Evolutionary conservation across 2,329 filamentous ascomycete species (phyloP).

Genomic region (Exserohilum turcica): DNA sequence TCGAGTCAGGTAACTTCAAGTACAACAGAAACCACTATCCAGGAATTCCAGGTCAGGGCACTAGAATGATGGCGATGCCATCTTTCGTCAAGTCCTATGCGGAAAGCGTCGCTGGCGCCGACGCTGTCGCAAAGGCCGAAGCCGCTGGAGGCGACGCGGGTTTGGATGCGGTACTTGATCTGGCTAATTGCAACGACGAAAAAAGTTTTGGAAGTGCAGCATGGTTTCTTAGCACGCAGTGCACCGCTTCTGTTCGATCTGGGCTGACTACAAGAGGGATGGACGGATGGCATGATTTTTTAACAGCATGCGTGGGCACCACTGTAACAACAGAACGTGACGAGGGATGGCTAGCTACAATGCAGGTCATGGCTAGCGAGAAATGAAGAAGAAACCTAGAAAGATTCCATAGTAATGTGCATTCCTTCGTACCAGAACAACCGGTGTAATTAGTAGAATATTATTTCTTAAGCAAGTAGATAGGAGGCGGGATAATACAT

Average conservation of each 20-base stretch:
- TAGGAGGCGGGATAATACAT: too few relatives aligned
- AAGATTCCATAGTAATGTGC: too few relatives aligned
- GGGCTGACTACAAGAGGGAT: slow-evolving; percentile 54
- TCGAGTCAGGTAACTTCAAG: slow-evolving; percentile 71
- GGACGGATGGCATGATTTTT: slow-evolving; percentile 59
- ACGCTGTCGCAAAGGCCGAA: slow-evolving; percentile 38
- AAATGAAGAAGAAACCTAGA: too few relatives aligned
- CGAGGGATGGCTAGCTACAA: slow-evolving; percentile 53
- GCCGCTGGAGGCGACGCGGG: slow-evolving; percentile 42
- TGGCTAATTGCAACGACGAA: slow-evolving; percentile 55
- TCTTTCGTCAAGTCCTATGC: slow-evolving; percentile 63
- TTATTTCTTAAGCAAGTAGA: too few relatives aligned
- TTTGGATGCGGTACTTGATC: slow-evolving; percentile 52
- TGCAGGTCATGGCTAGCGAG: neutral
- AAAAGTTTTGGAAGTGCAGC: slow-evolving; percentile 63
- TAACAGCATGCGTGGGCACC: slow-evolving; percentile 60
- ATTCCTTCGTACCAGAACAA: too few relatives aligned
- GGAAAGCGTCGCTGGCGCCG: slow-evolving; percentile 48
- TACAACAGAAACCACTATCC: slow-evolving; percentile 69
- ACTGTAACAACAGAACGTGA: slow-evolving; percentile 54
- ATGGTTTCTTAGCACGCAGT: slow-evolving; percentile 66
- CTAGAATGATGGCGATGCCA: slow-evolving; percentile 64
- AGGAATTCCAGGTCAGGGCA: slow-evolving; percentile 70
- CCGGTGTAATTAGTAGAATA: too few relatives aligned
- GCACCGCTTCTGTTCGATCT: slow-evolving; percentile 49